Evolutionary conservation across 2,329 filamentous ascomycete species (phyloP), one percentile per base, ranked within the genome.

Genomic region (Cryphonectria carpinicola): DNA sequence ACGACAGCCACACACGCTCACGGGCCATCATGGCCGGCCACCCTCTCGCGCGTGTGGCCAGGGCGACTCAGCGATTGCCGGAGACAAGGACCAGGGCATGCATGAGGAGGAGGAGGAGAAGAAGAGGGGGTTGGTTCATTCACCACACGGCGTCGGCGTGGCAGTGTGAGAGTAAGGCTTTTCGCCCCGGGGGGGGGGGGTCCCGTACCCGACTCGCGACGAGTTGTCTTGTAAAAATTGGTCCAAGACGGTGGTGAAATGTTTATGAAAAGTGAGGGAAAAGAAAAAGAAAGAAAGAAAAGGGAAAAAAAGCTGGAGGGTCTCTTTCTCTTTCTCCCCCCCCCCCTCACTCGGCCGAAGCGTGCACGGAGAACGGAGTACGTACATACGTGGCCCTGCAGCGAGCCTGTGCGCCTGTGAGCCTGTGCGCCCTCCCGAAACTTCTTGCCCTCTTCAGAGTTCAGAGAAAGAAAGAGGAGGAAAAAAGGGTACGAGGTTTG

Each of bases 361-460:
- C 54, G 14, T 58, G 25, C 25, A 58, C 54, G 54, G 54, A 58
- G 54, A 11, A 58, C 54, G 14, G 54, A 58, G 25, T 32, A 58
- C 14, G 54, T 58, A 32, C 14, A 28, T 58, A 32, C 54, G 28
- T 58, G 54, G 54, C 54, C 25, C 54, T 32, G 28, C 28, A 58
- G 54, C 46, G 22, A 22, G 46, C 46, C 46, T 49, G 46, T 49
- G 46, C 43, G 19, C 43, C 19, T 22, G 19, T 49, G 46, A n/a
- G 46, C 54, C 25, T 58, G 54, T 32, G 54, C 11, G 54, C 54
- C 28, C 22, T 32, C 13, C 32, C 64, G 69, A 70, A 68, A 68
- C 69, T 43, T 60, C 49, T 32, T 13, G 13, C 63, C 43, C 25
- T 32, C 25, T 58, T 35, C 54, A 58, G 25, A 32, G 19, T 58